Percentiles rank a stretch among this genome's conserved stretches.
phyloP scores from a whole-genome alignment of 2,329 filamentous ascomycete genomes.

The Ophiostoma sp. region DNA sequence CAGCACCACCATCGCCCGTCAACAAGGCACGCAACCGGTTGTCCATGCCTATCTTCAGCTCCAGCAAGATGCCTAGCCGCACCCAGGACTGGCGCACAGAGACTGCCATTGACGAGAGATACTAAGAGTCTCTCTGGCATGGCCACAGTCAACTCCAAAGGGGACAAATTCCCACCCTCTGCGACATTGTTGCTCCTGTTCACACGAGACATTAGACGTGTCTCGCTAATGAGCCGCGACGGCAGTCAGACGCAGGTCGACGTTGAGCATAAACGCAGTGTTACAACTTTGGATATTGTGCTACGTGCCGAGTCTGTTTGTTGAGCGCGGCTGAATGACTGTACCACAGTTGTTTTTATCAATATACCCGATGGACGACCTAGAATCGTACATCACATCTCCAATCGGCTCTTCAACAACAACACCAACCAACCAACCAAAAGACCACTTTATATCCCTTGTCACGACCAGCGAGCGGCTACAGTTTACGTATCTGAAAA shows the following conservation, averaged over 20 bases:
- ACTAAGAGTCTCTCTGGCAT: neutral
- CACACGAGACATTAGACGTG: neutral
- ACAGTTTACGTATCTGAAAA: neutral
- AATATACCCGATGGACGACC: neutral
- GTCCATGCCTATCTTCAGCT: slow-evolving; percentile 53
- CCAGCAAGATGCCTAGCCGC: slow-evolving; percentile 36
- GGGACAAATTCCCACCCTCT: neutral
- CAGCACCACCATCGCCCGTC: slow-evolving; percentile 29
- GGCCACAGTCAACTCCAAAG: neutral
- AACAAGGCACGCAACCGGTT: slow-evolving; percentile 45
- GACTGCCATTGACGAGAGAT: slow-evolving; percentile 24
- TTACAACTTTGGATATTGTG: neutral
- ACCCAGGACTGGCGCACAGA: slow-evolving; percentile 40
- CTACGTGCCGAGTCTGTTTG: neutral
- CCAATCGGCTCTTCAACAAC: neutral
- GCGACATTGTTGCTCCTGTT: neutral
- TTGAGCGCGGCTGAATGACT: neutral
- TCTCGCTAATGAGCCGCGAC: neutral
- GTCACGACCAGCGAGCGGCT: slow-evolving; percentile 5
- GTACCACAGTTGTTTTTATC: neutral
- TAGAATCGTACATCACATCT: neutral
- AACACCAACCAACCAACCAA: neutral
- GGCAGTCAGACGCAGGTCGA: neutral
- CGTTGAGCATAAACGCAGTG: neutral
- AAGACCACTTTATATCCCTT: neutral